Evolutionary conservation across 2,329 filamentous ascomycete genomes (phyloP), one percentile per base, ranked within the genome.

Genomic region (Trichoderma guizhouense): DNA sequence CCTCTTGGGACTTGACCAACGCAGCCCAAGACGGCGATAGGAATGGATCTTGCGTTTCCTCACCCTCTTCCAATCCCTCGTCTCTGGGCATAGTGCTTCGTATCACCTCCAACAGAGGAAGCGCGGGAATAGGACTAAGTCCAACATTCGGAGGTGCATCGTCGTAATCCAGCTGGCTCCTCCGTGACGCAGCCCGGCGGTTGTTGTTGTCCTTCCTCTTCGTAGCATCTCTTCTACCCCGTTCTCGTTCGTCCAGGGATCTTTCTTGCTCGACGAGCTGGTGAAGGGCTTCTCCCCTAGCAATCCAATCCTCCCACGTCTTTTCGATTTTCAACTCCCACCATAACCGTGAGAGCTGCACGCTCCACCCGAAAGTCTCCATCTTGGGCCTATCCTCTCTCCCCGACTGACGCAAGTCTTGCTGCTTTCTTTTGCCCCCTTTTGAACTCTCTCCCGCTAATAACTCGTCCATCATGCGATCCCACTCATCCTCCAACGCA

Each of bases 401-500:
- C 15, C 30, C 26, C 15, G 28, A 7, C 28, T n/a, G 67, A 11
- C n/a, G 21, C 1, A 34, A 30, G n/a, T 7, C 24, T 15, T 15
- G 15, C 36, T 32, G 36, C 21, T 8, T 36, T 51, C 55, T 73
- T 51, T 34, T 72, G 47, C 7, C 18, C 30, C 8, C 26, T 63
- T 24, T 9, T 1, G n/a, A 7, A 1, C 34, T 73, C 57, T 78
- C 75, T 9, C 70, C 28, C 28, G 34, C 65, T 51, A 80, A 73
- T 65, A 82, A 73, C 12, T 74, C 60, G 5, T 71, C 74, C 39
- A 87, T 75, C 18, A 82, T 55, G 6, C 39, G 30, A 34, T 88
- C 86, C 86, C 88, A 90, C 21, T 72, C 62, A 74, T 90, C 88
- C 72, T 88, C 86, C 5, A 79, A 74, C 39, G 67, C 32, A 0